Percentiles rank a stretch among this genome's conserved stretches.
phyloP scores from a whole-genome alignment of 2,329 filamentous ascomycete species.

The Nemania abortiva region DNA sequence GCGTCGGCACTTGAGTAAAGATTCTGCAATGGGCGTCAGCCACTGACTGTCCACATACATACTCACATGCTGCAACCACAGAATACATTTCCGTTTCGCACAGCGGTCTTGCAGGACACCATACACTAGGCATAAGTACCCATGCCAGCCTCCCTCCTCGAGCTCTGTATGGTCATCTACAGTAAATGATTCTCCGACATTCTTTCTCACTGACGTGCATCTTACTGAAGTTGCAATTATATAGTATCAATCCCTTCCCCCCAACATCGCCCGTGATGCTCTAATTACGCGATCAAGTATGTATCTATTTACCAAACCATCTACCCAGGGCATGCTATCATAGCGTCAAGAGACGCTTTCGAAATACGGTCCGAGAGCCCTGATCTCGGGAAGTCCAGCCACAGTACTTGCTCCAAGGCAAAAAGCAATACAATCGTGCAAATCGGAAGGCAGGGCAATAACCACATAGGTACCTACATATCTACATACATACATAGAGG shows the following conservation, averaged over 20 bases:
- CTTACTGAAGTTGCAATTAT: background rate
- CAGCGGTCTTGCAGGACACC: constrained; percentile 9
- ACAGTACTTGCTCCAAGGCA: constrained; percentile 25
- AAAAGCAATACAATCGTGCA: constrained; percentile 33
- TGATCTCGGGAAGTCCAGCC: constrained; percentile 18
- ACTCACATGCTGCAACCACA: background rate
- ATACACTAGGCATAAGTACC: background rate
- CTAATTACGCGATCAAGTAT: background rate
- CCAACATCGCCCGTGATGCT: constrained; percentile 15
- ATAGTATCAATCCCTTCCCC: constrained; percentile 6
- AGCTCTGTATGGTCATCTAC: constrained; percentile 6
- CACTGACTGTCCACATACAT: constrained; percentile 1
- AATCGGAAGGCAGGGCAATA: constrained; percentile 37
- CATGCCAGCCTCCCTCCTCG: background rate
- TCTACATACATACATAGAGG: background rate
- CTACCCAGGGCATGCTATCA: background rate
- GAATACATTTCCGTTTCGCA: constrained; percentile 4
- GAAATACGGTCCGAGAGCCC: background rate
- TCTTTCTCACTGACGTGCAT: constrained; percentile 1
- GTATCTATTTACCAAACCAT: background rate
- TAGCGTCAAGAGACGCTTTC: background rate
- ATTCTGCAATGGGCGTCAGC: constrained; percentile 31
- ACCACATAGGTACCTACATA: too few species aligned
- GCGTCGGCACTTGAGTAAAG: constrained; percentile 31
- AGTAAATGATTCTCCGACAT: constrained; percentile 9